A percentile compares a stretch with the other conserved stretches of the same genome.
Conservation (phyloP, 768 basidiomycete genomes). For the Pleurotus giganteus region DNA sequence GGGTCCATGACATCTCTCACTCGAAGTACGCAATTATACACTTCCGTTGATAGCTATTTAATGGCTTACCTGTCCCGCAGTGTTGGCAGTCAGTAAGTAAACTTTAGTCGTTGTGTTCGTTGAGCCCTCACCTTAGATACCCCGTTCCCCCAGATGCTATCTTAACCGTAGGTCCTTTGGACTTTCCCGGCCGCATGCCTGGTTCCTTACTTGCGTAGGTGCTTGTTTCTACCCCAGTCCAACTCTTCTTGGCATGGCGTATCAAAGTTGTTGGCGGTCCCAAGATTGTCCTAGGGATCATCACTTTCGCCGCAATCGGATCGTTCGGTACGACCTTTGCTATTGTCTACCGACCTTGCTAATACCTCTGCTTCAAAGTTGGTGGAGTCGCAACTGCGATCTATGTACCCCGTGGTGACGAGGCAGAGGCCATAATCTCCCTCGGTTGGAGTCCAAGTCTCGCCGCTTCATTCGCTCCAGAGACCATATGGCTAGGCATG, state of each 20-base stretch:
- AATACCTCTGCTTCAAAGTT: neutral
- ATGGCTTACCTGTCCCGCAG: neutral
- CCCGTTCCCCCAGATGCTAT: slow-evolving; percentile 15
- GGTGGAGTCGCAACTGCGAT: slow-evolving; percentile 11
- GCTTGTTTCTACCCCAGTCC: slow-evolving; percentile 20
- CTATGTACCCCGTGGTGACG: neutral
- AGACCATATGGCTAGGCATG: slow-evolving; percentile 14
- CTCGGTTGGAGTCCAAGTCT: neutral
- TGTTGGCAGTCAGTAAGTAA: slow-evolving; percentile 7
- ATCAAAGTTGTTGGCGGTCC: slow-evolving; percentile 17
- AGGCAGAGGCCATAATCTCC: slow-evolving; percentile 10
- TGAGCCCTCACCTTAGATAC: neutral
- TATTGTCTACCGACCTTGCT: neutral
- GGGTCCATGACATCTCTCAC: neutral
- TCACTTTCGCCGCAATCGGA: slow-evolving; percentile 13
- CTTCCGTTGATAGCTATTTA: neutral
- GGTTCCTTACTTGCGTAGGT: slow-evolving; percentile 11
- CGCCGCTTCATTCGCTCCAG: slow-evolving; percentile 2
- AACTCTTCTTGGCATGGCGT: slow-evolving; percentile 21
- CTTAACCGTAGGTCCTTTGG: slow-evolving; percentile 8
- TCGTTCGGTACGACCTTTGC: slow-evolving; percentile 14
- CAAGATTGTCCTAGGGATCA: slow-evolving; percentile 14
- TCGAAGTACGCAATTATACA: neutral
- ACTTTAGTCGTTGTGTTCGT: neutral
- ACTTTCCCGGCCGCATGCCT: neutral